Evolutionary conservation across 441 rosid species (phyloP).

Genomic region (Eugenia klotzschiana): DNA sequence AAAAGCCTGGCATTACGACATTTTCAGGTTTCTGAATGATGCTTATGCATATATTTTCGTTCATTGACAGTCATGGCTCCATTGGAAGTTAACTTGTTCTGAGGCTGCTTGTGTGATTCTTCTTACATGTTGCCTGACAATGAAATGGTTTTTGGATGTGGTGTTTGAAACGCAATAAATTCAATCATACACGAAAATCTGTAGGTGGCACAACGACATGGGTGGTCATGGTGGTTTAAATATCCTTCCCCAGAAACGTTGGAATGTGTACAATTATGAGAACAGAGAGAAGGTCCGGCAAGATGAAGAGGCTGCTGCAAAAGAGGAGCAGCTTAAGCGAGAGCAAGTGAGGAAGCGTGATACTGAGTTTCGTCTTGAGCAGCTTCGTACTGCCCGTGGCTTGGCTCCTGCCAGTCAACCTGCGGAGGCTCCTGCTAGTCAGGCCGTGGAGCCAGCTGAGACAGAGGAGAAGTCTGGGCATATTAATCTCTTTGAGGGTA

Average conservation of each 20-base stretch:
- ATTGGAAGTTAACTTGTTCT: not conserved
- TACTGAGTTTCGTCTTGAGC: slow-evolving; percentile 64
- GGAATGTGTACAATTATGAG: slow-evolving; percentile 79
- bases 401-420: slow-evolving; percentile 39
- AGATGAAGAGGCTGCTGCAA: slow-evolving; percentile 80
- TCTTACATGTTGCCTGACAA: not conserved
- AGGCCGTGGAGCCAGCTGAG: slow-evolving; percentile 7
- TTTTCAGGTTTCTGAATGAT: not conserved
- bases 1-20: not conserved
- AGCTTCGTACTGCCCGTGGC: slow-evolving; percentile 59
- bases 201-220: slow-evolving; percentile 18
- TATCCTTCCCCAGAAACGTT: slow-evolving; percentile 81
- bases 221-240: slow-evolving; percentile 97
- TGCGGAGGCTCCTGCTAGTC: not conserved
- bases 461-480: slow-evolving; percentile 25
- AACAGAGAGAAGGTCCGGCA: slow-evolving; percentile 66
- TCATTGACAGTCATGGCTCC: not conserved
- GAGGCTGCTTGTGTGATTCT: not conserved
- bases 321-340: slow-evolving; percentile 63
- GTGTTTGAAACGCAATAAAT: not conserved
- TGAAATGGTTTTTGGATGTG: not conserved
- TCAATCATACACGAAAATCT: not conserved
- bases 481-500: slow-evolving; percentile 79
- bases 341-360: slow-evolving; percentile 62
- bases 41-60: not conserved